Percentiles rank a stretch among this genome's conserved stretches.
Conservation (phyloP, 306 rosid species). For the Urtica urens region DNA sequence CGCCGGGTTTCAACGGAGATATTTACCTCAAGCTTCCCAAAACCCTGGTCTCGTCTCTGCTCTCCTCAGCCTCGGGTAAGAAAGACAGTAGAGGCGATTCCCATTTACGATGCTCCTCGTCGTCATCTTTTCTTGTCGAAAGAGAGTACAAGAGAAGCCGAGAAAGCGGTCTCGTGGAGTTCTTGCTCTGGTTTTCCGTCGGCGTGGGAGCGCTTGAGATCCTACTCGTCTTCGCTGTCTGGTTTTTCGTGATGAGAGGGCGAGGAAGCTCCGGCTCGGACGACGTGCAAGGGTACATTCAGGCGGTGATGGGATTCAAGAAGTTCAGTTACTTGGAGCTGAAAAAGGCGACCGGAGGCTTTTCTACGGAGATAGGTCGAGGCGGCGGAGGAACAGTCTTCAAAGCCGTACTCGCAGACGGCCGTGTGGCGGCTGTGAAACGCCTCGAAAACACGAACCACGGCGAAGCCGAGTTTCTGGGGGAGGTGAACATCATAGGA, state of each 20-base stretch:
- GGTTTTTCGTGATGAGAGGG: conserved; percentile 6
- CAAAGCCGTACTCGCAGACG: conserved; percentile 30
- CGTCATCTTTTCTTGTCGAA: neutral
- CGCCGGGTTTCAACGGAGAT: conserved; percentile 15
- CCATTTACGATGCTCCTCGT: conserved; percentile 20
- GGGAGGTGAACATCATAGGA: conserved; percentile 39
- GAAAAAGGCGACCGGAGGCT: conserved; percentile 32
- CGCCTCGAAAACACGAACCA: conserved; percentile 23
- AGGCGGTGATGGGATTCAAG: conserved; percentile 21
- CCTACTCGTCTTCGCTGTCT: conserved; percentile 16
- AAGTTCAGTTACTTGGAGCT: conserved; percentile 30
- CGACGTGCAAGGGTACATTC: conserved; percentile 9
- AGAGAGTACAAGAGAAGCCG: conserved; percentile 1
- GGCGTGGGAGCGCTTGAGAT: conserved; percentile 30
- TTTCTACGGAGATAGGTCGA: conserved; percentile 31
- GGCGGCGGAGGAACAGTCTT: conserved; percentile 34
- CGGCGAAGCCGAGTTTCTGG: conserved; percentile 38
- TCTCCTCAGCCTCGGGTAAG: too few species aligned
- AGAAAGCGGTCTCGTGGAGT: conserved; percentile 10
- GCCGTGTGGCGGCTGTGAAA: conserved; percentile 31
- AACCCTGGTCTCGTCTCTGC: too few species aligned
- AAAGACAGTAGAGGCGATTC: too few species aligned
- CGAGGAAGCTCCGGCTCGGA: conserved; percentile 1
- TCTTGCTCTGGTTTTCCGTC: conserved; percentile 24
- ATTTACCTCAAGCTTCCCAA: conserved; percentile 24